A percentile compares a stretch with the other conserved stretches of the same genome.
These are phyloP conservation scores for Pythium phragmiticola DNA, from an alignment of 352 stramenopile species.

Conservation along the genomic window DNA sequence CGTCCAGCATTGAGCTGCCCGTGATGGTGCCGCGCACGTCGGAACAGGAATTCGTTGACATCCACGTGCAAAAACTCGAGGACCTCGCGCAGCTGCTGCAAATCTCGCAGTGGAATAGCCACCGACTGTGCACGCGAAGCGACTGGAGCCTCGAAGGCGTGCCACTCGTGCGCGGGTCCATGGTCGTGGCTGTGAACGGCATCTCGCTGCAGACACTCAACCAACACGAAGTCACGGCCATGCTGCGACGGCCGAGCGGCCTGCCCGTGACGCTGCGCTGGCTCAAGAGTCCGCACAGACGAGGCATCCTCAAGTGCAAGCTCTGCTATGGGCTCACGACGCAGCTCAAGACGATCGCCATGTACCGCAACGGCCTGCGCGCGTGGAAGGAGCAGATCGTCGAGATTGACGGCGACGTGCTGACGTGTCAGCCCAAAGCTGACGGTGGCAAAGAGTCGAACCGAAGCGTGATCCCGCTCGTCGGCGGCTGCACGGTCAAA, in stretches of 20 bases:
- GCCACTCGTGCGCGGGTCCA: constrained; percentile 43
- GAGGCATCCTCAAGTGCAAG: constrained; percentile 50
- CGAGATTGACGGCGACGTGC: constrained; percentile 58
- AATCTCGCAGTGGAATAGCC: constrained; percentile 53
- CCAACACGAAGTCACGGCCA: constrained; percentile 36
- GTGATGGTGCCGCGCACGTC: constrained; percentile 23
- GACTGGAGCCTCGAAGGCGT: constrained; percentile 33
- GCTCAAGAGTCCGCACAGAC: constrained; percentile 43
- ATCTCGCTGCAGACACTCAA: constrained; percentile 61
- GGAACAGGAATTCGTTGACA: constrained; percentile 26
- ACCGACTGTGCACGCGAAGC: constrained; percentile 48
- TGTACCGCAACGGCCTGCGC: constrained; percentile 37
- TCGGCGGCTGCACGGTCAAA: constrained; percentile 53
- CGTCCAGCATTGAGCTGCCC: constrained; percentile 14
- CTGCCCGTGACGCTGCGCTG: constrained; percentile 50
- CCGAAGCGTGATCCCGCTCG: constrained; percentile 40
- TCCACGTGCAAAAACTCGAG: constrained; percentile 4
- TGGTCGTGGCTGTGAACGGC: constrained; percentile 62
- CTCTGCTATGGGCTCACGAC: constrained; percentile 51
- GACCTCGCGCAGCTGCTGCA: constrained; percentile 23
- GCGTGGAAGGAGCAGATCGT: constrained; percentile 66
- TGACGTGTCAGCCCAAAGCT: constrained; percentile 44
- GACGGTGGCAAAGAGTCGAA: constrained; percentile 20
- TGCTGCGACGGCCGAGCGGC: constrained; percentile 34
- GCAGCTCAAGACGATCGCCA: constrained; percentile 60